Evolutionary conservation across 2,329 filamentous ascomycete genomes (phyloP).

Genomic region (Ambrosiella beaveri): DNA sequence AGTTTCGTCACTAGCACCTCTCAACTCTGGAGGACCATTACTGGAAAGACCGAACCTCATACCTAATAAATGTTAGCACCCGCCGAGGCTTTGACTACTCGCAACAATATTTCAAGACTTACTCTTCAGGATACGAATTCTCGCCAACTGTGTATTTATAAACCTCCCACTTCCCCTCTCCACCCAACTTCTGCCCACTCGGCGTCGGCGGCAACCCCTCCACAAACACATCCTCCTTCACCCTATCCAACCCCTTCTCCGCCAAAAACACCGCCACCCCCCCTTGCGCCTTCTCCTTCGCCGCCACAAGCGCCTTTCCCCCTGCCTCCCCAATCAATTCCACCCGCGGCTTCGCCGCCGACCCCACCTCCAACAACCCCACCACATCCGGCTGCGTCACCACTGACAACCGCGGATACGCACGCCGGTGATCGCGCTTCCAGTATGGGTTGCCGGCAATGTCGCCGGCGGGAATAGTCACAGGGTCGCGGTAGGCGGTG

Average conservation of each 20-base stretch:
- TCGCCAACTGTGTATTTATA: conserved; percentile 51
- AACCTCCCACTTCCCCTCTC: conserved; percentile 40
- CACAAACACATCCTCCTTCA: conserved; percentile 42
- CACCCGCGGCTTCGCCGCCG: conserved; percentile 60
- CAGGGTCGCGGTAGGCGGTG: conserved; percentile 23
- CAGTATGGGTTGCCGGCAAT: conserved; percentile 34
- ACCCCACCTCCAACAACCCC: conserved; percentile 69
- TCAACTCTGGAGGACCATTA: conserved; percentile 18
- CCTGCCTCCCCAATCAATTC: conserved; percentile 54
- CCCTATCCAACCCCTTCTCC: conserved; percentile 34
- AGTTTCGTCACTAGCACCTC: not conserved
- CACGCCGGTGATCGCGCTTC: conserved; percentile 77
- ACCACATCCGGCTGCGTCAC: conserved; percentile 75
- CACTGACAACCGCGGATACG: conserved; percentile 64
- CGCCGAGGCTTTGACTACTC: not conserved
- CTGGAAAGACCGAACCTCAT: conserved; percentile 47
- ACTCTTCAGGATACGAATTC: conserved; percentile 54
- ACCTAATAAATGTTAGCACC: conserved; percentile 28
- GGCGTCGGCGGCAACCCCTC: conserved; percentile 78
- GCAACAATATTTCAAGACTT: conserved; percentile 23
- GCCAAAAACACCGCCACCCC: conserved; percentile 42
- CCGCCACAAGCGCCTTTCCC: conserved; percentile 50
- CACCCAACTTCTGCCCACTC: conserved; percentile 42
- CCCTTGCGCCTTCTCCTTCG: conserved; percentile 56
- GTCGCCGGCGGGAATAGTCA: conserved; percentile 36